Percentiles rank a stretch among this genome's conserved stretches.
These are phyloP conservation scores for Aspergillus fumigatiaffinis DNA, from an alignment of 2,329 filamentous ascomycete species.

Conservation along the genomic window DNA sequence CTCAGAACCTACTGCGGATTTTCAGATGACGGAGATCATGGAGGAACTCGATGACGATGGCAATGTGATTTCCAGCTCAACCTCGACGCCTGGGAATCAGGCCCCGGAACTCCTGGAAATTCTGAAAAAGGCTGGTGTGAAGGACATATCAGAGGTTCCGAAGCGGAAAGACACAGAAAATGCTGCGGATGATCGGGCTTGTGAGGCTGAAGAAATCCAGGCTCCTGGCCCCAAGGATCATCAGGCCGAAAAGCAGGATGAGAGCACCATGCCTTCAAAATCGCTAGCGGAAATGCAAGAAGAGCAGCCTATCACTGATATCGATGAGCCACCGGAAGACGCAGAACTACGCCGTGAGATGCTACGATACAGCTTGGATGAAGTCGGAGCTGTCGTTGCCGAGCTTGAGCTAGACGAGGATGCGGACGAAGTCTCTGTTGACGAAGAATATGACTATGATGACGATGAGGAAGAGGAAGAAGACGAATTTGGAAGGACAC, in stretches of 20 bases:
- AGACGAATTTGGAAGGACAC: constrained; percentile 70
- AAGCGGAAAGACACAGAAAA: constrained; percentile 11
- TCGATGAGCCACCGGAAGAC: constrained; percentile 75
- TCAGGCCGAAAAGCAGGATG: not conserved
- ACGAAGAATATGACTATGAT: constrained; percentile 54
- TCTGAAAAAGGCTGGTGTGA: constrained; percentile 71
- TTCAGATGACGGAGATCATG: constrained; percentile 83
- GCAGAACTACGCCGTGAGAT: constrained; percentile 78
- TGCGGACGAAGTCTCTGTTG: constrained; percentile 46
- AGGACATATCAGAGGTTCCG: constrained; percentile 40
- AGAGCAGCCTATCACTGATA: constrained; percentile 57
- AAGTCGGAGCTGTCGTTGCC: constrained; percentile 87
- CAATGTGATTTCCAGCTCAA: constrained; percentile 68
- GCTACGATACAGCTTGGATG: constrained; percentile 81
- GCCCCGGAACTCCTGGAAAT: constrained; percentile 67
- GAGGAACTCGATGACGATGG: constrained; percentile 90
- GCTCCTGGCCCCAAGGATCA: not conserved
- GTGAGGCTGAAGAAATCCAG: constrained; percentile 1
- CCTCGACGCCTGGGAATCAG: constrained; percentile 64
- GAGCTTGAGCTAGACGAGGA: constrained; percentile 79
- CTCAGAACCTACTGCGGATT: constrained; percentile 57
- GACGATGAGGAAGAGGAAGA: constrained; percentile 58
- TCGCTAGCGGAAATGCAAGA: constrained; percentile 18
- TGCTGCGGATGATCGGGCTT: not conserved
- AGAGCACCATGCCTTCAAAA: constrained; percentile 8